Conservation (phyloP, 176 grass and related monocot genomes). For the Leersia perrieri region DNA sequence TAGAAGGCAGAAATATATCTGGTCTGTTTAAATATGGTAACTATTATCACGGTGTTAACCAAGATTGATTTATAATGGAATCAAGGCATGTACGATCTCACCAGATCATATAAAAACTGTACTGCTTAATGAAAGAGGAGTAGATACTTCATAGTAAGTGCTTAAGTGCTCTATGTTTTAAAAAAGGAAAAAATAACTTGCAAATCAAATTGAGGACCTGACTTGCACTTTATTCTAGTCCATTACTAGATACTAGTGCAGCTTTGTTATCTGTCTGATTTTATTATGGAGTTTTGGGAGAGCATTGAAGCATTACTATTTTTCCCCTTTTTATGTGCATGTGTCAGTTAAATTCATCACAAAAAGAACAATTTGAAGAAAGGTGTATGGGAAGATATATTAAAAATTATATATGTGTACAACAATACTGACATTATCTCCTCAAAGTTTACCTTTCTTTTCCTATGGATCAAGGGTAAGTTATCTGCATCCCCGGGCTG, state of each 20-base stretch:
- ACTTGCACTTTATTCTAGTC: conserved; percentile 5
- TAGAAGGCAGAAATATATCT: background rate
- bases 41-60: background rate
- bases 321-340: background rate
- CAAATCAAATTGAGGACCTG: background rate
- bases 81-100: conserved; percentile 1
- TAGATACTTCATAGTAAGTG: background rate
- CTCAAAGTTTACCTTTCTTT: conserved; percentile 87
- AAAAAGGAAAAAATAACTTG: background rate
- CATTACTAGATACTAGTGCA: background rate
- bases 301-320: background rate
- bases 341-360: background rate
- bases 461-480: conserved; percentile 51
- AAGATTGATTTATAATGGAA: conserved; percentile 12
- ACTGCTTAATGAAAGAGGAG: conserved; percentile 4
- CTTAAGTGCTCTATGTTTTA: background rate
- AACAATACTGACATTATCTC: conserved; percentile 48
- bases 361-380: conserved; percentile 12
- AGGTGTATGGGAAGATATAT: conserved; percentile 31
- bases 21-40: background rate
- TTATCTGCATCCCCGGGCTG: conserved; percentile 38
- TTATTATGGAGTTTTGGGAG: conserved; percentile 4
- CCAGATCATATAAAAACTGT: background rate
- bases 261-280: conserved; percentile 12
- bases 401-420: conserved; percentile 30